Percentiles rank a stretch among this genome's conserved stretches.
These are phyloP conservation scores for Curvularia hawaiiensis DNA, from an alignment of 2,329 filamentous ascomycete species.

Conservation along the genomic window DNA sequence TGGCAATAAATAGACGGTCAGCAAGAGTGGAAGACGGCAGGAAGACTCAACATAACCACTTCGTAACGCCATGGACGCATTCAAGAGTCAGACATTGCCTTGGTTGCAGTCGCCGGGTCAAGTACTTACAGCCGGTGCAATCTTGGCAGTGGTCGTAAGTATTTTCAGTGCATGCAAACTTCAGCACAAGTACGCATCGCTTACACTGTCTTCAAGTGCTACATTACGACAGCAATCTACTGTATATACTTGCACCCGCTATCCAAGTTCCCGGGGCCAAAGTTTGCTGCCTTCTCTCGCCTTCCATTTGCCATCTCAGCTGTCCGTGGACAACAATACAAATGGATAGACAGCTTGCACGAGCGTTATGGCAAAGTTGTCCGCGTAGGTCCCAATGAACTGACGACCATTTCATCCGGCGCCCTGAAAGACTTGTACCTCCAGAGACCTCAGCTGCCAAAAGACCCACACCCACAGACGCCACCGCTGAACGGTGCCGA, in stretches of 20 bases:
- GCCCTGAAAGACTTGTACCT: slow-evolving; percentile 10
- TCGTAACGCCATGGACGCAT: not conserved
- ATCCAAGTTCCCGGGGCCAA: slow-evolving; percentile 5
- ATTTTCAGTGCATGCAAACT: not conserved
- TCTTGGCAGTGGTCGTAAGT: slow-evolving; percentile 6
- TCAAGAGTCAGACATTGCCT: not conserved
- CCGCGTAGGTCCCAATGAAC: slow-evolving; percentile 12
- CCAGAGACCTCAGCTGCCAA: slow-evolving; percentile 4
- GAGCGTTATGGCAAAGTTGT: slow-evolving; percentile 18
- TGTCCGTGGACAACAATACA: slow-evolving; percentile 6
- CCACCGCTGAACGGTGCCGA: slow-evolving; percentile 6
- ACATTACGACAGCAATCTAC: slow-evolving; percentile 2
- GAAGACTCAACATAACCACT: not conserved
- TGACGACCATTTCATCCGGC: slow-evolving; percentile 7
- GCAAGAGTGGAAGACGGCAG: not conserved
- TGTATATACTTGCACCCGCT: slow-evolving; percentile 2
- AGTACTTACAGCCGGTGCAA: not conserved
- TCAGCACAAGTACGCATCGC: not conserved
- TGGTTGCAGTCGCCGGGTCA: not conserved
- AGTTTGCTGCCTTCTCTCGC: slow-evolving; percentile 10
- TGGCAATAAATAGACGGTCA: not conserved
- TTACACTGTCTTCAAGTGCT: slow-evolving; percentile 1
- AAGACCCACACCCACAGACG: slow-evolving; percentile 6
- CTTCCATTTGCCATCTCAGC: slow-evolving; percentile 7
- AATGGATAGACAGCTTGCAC: slow-evolving; percentile 12